Base-by-base conservation (phyloP, 2,329 filamentous ascomycete species). In the Aureobasidium mangrovei region DNA sequence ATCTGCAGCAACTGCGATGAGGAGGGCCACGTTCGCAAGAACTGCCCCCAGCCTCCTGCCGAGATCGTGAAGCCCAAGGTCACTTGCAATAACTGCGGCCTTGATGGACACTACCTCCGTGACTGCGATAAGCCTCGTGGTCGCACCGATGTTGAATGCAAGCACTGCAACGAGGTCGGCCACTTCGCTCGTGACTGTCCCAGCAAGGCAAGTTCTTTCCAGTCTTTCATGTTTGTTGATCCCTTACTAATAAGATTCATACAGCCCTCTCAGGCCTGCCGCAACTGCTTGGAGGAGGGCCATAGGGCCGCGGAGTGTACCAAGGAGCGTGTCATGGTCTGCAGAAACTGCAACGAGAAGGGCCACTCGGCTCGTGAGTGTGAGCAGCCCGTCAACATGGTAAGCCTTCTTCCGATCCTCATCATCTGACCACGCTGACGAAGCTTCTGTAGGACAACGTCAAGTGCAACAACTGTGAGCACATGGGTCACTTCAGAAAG, bases 291-390 rank as follows among this genome's bases (percentile, higher is more conserved):
- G 9, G 56, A 66, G 49, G 61, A 65, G 33, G 65, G 65, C 5
- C 67, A 69, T 48, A 61, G 61, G 31, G 60, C 62, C 31, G 60
- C 56, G 33, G 67, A 69, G 2, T 70, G 67, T 56, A 57, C 56
- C 26, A 66, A 69, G 28, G 64, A 67, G 61, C 63, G 64, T 28
- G 60, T 63, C 32, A 60, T 68, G 27, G 61, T 57, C 41, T 69
- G 68, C 61, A 64, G 64, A 51, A 70, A 61, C 48, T 63, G 61
- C 33, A 42, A 43, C 18, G 24, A 53, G 28, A 32, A 56, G 18
- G 57, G 58, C 10, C 80, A 83, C 59, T 69, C 79, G 60, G 72
- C 78, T 54, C 76, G 78, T 35, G 81, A 86, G 54, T 89, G 86
- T 59, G 80, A 81, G 1, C 70, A 77, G 3, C 56, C 69, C 29